A percentile compares a stretch with the other conserved stretches of the same genome.
These are phyloP conservation scores for Rhamnella rubrinervis DNA, from an alignment of 331 rosid species.

Conservation along the genomic window DNA sequence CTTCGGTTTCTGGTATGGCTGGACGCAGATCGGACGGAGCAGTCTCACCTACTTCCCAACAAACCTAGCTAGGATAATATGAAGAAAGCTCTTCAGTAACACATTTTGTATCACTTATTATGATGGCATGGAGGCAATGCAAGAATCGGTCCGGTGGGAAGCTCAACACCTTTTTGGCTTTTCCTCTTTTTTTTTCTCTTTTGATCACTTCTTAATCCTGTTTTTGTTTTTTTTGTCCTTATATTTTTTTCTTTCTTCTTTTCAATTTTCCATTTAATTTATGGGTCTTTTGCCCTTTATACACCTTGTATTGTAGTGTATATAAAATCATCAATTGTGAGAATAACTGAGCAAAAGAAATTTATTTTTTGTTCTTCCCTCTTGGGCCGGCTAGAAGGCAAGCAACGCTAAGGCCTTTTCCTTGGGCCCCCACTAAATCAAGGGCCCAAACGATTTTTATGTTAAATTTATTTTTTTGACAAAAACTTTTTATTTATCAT, in stretches of 20 bases:
- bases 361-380: constrained; percentile 9
- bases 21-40: constrained; percentile 54
- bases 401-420: too few relatives aligned
- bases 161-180: constrained; percentile 26
- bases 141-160: constrained; percentile 20
- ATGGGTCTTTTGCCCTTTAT: constrained; percentile 54
- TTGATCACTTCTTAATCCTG: constrained; percentile 21
- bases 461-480: too few relatives aligned
- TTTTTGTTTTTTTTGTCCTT: constrained; percentile 1
- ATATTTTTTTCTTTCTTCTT: constrained; percentile 8
- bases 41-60: constrained; percentile 57
- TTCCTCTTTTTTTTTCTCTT: background rate
- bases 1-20: constrained; percentile 52
- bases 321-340: constrained; percentile 47
- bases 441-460: too few relatives aligned
- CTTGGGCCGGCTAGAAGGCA: too few relatives aligned
- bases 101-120: constrained; percentile 40
- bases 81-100: constrained; percentile 37
- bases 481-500: too few relatives aligned
- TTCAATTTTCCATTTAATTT: constrained; percentile 43
- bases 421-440: too few relatives aligned
- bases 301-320: constrained; percentile 71
- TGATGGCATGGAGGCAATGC: constrained; percentile 30
- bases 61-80: constrained; percentile 32
- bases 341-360: constrained; percentile 38